phyloP scores from a whole-genome alignment of 495 filamentous ascomycete genomes.

The Aspergillus baeticus region DNA sequence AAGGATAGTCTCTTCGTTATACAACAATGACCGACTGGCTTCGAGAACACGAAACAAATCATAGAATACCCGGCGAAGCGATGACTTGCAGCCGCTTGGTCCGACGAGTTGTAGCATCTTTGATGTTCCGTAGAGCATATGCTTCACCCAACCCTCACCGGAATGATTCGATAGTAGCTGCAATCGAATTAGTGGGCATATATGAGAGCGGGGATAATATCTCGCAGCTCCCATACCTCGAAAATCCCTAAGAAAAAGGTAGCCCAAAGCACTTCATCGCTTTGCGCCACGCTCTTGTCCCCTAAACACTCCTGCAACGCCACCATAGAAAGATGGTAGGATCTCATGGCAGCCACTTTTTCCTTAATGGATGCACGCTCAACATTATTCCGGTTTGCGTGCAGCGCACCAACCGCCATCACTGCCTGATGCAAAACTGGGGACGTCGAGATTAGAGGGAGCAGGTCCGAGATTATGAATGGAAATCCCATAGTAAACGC shows the following conservation, averaged over 20 bases:
- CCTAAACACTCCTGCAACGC: background rate
- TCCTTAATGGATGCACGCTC: background rate
- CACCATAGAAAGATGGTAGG: background rate
- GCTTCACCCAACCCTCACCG: constrained; percentile 5
- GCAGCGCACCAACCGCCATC: constrained; percentile 3
- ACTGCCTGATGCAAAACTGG: background rate
- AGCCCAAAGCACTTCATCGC: constrained; percentile 1
- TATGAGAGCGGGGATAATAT: background rate
- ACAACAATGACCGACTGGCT: background rate
- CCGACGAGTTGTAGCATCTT: background rate
- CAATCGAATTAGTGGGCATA: background rate
- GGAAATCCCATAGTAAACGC: constrained; percentile 6
- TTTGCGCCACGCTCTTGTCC: background rate
- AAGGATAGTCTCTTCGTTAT: background rate
- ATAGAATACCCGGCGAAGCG: background rate
- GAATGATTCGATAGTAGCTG: background rate
- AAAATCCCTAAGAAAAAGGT: constrained; percentile 9
- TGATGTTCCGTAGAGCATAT: constrained; percentile 8
- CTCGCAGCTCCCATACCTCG: background rate
- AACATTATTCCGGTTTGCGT: background rate
- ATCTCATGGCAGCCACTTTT: background rate
- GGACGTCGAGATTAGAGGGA: background rate
- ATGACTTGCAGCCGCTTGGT: background rate
- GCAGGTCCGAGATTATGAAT: background rate
- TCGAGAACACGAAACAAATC: background rate